These are phyloP conservation scores for Penicillium hordei DNA, from an alignment of 2,329 filamentous ascomycete genomes.

Conservation along the genomic window DNA sequence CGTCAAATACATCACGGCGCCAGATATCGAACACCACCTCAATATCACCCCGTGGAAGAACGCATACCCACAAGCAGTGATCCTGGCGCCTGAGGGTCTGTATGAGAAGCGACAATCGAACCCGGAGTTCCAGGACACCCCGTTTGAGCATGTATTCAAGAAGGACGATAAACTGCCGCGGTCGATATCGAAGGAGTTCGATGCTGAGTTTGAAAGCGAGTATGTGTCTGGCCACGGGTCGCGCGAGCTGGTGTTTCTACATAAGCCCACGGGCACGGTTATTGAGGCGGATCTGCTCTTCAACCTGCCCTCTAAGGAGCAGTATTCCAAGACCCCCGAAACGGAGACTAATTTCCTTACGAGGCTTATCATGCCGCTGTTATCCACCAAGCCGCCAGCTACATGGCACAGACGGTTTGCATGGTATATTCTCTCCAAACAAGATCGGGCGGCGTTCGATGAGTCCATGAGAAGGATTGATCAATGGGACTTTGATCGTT, in stretches of 20 bases:
- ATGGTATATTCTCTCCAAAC: slow-evolving; percentile 69
- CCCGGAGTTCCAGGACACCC: slow-evolving; percentile 55
- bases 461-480: slow-evolving; percentile 68
- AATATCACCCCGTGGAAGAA: slow-evolving; percentile 82
- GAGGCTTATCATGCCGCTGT: slow-evolving; percentile 57
- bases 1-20: slow-evolving; percentile 80
- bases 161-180: slow-evolving; percentile 52
- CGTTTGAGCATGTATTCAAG: slow-evolving; percentile 69
- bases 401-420: slow-evolving; percentile 75
- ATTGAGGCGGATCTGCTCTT: slow-evolving; percentile 91
- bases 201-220: slow-evolving; percentile 80
- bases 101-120: slow-evolving; percentile 73
- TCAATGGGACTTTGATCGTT: slow-evolving; percentile 77
- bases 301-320: slow-evolving; percentile 84
- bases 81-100: slow-evolving; percentile 81
- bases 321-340: slow-evolving; percentile 65
- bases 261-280: slow-evolving; percentile 73
- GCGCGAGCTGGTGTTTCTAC: slow-evolving; percentile 83
- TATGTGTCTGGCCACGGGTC: slow-evolving; percentile 78
- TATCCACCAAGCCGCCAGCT: slow-evolving; percentile 59
- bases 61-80: slow-evolving; percentile 72
- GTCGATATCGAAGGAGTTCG: slow-evolving; percentile 73
- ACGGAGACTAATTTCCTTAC: slow-evolving; percentile 59
- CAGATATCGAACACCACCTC: slow-evolving; percentile 93
- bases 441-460: slow-evolving; percentile 67